Evolutionary conservation across 164 flowering plant genomes (phyloP), one percentile per base, ranked within the genome.

Genomic region (Hamamelis virginiana): DNA sequence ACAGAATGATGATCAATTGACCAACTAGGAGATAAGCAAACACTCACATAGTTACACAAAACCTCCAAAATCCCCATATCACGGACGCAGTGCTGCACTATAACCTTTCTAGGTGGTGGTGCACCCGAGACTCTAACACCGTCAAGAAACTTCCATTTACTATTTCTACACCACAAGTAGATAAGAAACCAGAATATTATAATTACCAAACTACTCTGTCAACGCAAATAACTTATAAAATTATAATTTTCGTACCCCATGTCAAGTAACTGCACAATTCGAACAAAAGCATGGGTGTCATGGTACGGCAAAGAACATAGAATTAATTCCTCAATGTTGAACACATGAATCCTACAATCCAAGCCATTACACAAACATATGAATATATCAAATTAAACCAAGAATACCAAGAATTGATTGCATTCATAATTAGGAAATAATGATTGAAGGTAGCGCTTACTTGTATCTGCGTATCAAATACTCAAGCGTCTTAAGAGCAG

Each of bases 101-200:
- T 80, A 65, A 92, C 86, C 64, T 75, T 75, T 75, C 97, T 86
- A n/a, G 97, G 97, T 11, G 85, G 94, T 23, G 97, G 88, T 15
- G 98, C 98, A 78, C 98, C 98, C 1, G 97, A 89, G 0, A 27
- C 62, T 76, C 89, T 89, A 63, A 91, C 93, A 59, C 87, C 98
- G n/a, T 87, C 90, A 25, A 95, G 88, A 79, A 95, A 95, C 38
- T 76, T 82, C 98, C 98, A 95, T 62, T 75, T 88, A 50, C 74
- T 80, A 80, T 90, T 88, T 59, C 96, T 94, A 78, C 73, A 78
- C n/a, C 50, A 73, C 33, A 50, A 41, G 21, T 0, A 45, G 10
- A 57, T 5, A 44, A 66, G 3, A 68, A 47, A 51, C 43, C 19
- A 65, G 11, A 21, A 22, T n/a, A 18, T 11, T 14, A 28, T 59